Percentiles rank a stretch among this genome's conserved stretches.
Evolutionary conservation across 106 monocot genomes (phyloP).

Genomic region (Dioscorea zingiberensis): DNA sequence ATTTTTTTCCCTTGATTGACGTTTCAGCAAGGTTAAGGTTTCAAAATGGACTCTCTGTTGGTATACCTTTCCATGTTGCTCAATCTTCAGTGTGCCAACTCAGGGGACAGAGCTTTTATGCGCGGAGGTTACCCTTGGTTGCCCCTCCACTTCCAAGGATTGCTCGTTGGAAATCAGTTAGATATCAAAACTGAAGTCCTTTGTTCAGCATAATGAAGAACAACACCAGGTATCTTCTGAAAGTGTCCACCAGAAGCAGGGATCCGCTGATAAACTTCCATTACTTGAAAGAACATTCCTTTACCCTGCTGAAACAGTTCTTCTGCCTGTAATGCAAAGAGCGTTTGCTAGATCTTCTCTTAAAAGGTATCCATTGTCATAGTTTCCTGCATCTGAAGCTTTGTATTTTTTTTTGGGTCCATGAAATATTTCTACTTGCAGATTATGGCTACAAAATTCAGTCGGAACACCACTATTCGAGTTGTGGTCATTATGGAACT

Average conservation of each 20-base stretch:
- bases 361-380: constrained; percentile 47
- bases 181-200: constrained; percentile 6
- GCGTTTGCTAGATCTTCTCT: constrained; percentile 69
- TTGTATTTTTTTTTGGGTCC: neutral
- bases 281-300: constrained; percentile 79
- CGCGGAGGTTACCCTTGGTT: constrained; percentile 80
- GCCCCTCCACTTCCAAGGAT: constrained; percentile 20
- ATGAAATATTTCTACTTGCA: constrained; percentile 16
- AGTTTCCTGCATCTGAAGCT: neutral
- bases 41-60: constrained; percentile 35
- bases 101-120: constrained; percentile 75
- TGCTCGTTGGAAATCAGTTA: constrained; percentile 11
- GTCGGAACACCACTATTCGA: constrained; percentile 32
- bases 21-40: constrained; percentile 48
- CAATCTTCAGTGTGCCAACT: constrained; percentile 55
- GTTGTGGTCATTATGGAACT: constrained; percentile 57
- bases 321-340: constrained; percentile 69
- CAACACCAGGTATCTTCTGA: constrained; percentile 13
- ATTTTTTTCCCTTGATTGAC: neutral
- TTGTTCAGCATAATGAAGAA: constrained; percentile 19
- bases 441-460: constrained; percentile 46
- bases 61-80: constrained; percentile 33
- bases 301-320: constrained; percentile 62
- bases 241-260: constrained; percentile 36
- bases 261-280: constrained; percentile 24